These are phyloP conservation scores for Nitzschia sp. DNA, from an alignment of 108 stramenopile genomes.

Conservation along the genomic window DNA sequence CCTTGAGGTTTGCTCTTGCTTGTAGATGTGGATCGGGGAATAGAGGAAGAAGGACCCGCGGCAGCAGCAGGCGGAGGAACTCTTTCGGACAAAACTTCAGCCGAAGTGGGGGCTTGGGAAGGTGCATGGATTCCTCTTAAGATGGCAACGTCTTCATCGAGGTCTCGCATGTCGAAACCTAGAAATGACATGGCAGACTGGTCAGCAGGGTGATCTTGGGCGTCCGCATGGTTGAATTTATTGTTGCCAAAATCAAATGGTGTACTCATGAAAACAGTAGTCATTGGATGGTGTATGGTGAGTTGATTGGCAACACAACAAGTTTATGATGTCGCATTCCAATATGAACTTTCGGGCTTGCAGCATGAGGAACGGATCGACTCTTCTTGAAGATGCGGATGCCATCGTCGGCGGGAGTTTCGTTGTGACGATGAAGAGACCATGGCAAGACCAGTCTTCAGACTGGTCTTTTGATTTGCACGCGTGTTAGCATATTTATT, in stretches of 20 bases:
- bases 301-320: background rate
- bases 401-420: too few species aligned
- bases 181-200: slow-evolving; percentile 58
- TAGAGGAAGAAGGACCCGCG: background rate
- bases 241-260: background rate
- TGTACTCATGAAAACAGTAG: background rate
- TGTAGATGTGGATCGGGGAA: background rate
- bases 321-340: too few species aligned
- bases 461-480: too few species aligned
- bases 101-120: background rate
- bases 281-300: background rate
- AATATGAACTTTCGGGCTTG: too few species aligned
- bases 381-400: too few species aligned
- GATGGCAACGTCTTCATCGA: slow-evolving; percentile 28
- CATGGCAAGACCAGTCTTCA: background rate
- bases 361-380: too few species aligned
- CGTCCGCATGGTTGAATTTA: background rate
- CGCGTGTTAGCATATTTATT: too few species aligned
- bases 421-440: background rate
- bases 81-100: background rate
- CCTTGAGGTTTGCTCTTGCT: background rate
- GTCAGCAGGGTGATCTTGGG: slow-evolving; percentile 50
- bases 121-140: background rate
- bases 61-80: background rate
- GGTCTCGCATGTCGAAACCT: slow-evolving; percentile 41